Percentiles rank a stretch among this genome's conserved stretches.
Evolutionary conservation across 2,329 filamentous ascomycete species (phyloP).

Genomic region (Cadophora sp.): DNA sequence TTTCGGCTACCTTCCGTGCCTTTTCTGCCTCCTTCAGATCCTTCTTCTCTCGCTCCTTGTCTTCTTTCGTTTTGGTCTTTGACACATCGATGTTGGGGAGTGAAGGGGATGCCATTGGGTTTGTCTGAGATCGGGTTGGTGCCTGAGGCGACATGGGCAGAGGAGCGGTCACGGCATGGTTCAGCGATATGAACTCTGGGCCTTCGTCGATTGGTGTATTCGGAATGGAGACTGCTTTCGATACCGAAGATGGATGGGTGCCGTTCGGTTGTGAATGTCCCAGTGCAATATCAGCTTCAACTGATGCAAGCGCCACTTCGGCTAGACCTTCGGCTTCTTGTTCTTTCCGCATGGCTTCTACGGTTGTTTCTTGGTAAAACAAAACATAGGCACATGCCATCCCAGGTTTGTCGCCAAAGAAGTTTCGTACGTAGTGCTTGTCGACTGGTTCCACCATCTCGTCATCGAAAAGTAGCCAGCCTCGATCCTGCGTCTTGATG

Average conservation of each 20-base stretch:
- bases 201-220: conserved; percentile 55
- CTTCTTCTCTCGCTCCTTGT: conserved; percentile 72
- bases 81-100: conserved; percentile 35
- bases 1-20: conserved; percentile 45
- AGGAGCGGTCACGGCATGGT: conserved; percentile 68
- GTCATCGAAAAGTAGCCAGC: conserved; percentile 96
- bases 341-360: conserved; percentile 73
- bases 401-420: conserved; percentile 92
- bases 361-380: conserved; percentile 92
- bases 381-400: conserved; percentile 95
- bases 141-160: conserved; percentile 28
- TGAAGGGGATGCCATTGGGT: conserved; percentile 43
- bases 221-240: conserved; percentile 59
- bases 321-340: conserved; percentile 78
- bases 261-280: conserved; percentile 56
- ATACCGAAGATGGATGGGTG: conserved; percentile 50
- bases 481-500: conserved; percentile 94
- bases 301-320: conserved; percentile 64
- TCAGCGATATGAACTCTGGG: conserved; percentile 63
- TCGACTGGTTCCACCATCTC: conserved; percentile 99
- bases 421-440: conserved; percentile 94
- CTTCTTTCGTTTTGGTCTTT: conserved; percentile 59
- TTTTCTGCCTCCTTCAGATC: conserved; percentile 63
- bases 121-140: conserved; percentile 41
- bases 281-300: conserved; percentile 62